phyloP scores from a whole-genome alignment of 345 rosid species.

The Camelina neglecta region DNA sequence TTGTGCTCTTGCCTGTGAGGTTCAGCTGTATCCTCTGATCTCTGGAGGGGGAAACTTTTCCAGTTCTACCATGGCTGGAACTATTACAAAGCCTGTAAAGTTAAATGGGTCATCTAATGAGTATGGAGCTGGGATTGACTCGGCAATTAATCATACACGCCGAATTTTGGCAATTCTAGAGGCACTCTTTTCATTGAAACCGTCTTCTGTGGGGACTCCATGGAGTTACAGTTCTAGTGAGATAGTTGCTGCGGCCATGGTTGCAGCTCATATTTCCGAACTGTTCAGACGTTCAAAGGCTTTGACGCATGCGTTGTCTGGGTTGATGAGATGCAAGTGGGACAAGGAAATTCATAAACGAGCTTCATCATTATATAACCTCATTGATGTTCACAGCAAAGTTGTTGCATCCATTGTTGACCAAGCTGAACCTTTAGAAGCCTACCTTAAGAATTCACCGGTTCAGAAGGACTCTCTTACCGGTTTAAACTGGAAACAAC shows the following conservation, averaged over 20 bases:
- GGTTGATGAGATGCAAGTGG: conserved; percentile 90
- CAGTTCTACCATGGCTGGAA: conserved; percentile 45
- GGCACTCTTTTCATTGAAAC: conserved; percentile 94
- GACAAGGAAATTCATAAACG: conserved; percentile 77
- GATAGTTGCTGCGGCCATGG: conserved; percentile 99
- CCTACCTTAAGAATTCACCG: conserved; percentile 63
- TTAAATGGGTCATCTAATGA: conserved; percentile 64
- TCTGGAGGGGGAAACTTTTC: conserved; percentile 61
- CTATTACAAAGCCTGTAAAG: conserved; percentile 57
- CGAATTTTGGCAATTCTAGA: conserved; percentile 88
- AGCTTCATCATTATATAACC: conserved; percentile 88
- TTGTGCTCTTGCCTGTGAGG: conserved; percentile 97
- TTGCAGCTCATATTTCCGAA: conserved; percentile 97
- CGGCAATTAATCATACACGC: conserved; percentile 86
- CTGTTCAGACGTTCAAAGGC: conserved; percentile 90
- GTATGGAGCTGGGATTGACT: conserved; percentile 63
- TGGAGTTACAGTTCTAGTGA: conserved; percentile 96
- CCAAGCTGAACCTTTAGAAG: conserved; percentile 95
- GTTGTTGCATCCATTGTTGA: conserved; percentile 88
- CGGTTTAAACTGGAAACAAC: conserved; percentile 52
- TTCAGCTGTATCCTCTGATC: conserved; percentile 83
- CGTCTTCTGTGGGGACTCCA: conserved; percentile 88
- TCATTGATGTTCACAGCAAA: conserved; percentile 93
- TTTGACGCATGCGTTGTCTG: conserved; percentile 82
- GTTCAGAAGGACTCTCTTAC: conserved; percentile 63